phyloP scores from a whole-genome alignment of 495 filamentous ascomycete species.

The Neurospora sp. region DNA sequence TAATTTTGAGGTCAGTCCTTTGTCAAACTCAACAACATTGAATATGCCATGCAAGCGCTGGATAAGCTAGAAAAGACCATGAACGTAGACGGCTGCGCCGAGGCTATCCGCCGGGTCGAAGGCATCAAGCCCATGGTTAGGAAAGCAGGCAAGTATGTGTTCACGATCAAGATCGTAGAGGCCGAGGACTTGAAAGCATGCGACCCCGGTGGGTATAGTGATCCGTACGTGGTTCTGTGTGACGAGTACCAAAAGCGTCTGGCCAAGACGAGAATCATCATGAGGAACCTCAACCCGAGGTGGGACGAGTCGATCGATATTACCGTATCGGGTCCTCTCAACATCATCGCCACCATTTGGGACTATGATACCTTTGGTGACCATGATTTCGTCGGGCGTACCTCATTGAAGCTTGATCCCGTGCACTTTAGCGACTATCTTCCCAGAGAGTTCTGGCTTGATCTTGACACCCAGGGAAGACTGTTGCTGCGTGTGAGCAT shows the following conservation, averaged over 20 bases:
- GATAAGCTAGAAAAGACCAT: conserved; percentile 83
- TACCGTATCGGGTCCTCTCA: conserved; percentile 79
- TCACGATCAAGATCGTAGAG: conserved; percentile 98
- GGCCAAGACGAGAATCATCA: conserved; percentile 86
- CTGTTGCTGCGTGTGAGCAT: conserved; percentile 87
- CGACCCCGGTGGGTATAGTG: conserved; percentile 86
- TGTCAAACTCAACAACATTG: conserved; percentile 95
- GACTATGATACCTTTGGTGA: conserved; percentile 97
- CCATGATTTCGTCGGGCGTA: conserved; percentile 93
- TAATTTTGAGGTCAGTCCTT: conserved; percentile 54
- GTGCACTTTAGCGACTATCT: conserved; percentile 92
- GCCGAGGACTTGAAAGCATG: conserved; percentile 98
- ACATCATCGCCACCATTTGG: conserved; percentile 96
- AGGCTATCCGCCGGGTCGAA: conserved; percentile 58
- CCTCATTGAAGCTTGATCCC: conserved; percentile 89
- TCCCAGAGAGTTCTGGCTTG: conserved; percentile 92
- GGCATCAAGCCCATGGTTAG: conserved; percentile 40
- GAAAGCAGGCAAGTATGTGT: conserved; percentile 75
- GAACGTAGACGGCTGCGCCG: conserved; percentile 89
- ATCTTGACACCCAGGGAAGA: conserved; percentile 90
- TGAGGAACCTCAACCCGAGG: conserved; percentile 82
- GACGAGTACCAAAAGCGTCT: conserved; percentile 99
- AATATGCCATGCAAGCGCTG: conserved; percentile 81
- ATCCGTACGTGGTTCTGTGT: conserved; percentile 93
- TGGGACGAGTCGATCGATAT: conserved; percentile 99